These are phyloP conservation scores for Tilletia indica DNA, from an alignment of 1,284 basidiomycete species.

Conservation along the genomic window DNA sequence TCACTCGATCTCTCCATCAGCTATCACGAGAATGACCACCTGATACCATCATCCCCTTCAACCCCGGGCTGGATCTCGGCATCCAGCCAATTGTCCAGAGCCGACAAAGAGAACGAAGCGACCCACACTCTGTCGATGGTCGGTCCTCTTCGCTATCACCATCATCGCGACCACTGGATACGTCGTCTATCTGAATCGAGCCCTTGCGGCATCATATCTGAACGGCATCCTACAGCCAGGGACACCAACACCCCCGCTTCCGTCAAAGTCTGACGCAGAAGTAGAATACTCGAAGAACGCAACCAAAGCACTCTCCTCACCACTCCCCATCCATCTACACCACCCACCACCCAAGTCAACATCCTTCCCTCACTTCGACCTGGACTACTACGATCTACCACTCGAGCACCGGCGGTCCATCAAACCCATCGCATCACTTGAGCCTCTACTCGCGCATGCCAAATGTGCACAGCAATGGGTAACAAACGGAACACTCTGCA, in stretches of 20 bases:
- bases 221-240: background rate
- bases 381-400: constrained; percentile 12
- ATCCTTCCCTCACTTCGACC: background rate
- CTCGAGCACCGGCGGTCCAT: background rate
- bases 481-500: background rate
- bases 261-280: background rate
- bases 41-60: background rate
- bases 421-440: background rate
- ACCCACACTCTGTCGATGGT: background rate
- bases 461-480: background rate
- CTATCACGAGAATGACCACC: background rate
- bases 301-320: background rate
- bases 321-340: background rate
- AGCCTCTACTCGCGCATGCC: background rate
- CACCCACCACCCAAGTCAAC: background rate
- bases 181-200: background rate
- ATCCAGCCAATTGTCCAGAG: too few species aligned
- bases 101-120: background rate
- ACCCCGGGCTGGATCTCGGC: too few species aligned
- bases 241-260: background rate
- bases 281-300: background rate
- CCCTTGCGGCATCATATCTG: background rate
- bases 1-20: too few species aligned
- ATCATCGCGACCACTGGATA: background rate
- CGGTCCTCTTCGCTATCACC: background rate